Percentiles rank a stretch among this genome's conserved stretches.
These are phyloP conservation scores for Gnomoniopsis sp. DNA, from an alignment of 2,329 filamentous ascomycete genomes.

Conservation along the genomic window DNA sequence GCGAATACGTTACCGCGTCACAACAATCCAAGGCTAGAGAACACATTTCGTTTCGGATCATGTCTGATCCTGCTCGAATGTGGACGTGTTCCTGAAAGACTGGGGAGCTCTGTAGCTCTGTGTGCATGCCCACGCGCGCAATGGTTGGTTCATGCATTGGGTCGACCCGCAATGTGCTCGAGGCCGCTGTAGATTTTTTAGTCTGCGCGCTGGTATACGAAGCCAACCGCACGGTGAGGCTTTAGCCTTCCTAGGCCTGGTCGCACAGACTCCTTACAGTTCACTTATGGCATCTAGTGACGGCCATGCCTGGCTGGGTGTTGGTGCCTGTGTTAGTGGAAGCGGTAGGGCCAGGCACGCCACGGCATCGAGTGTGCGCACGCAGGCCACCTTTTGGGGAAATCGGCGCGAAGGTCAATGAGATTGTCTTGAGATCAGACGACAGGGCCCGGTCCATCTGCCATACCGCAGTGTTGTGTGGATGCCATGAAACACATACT, in stretches of 20 bases:
- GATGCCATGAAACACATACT: neutral
- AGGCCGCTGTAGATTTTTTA: neutral
- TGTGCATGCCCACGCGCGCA: neutral
- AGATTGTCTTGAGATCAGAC: neutral
- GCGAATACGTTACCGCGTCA: slow-evolving; percentile 1
- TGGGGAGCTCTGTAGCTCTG: too few relatives aligned
- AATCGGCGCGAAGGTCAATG: neutral
- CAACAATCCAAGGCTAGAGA: slow-evolving; percentile 1
- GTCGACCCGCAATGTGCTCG: neutral
- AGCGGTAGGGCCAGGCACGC: neutral
- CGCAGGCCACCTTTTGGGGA: neutral
- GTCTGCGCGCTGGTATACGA: slow-evolving; percentile 8
- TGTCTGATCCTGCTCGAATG: slow-evolving; percentile 1
- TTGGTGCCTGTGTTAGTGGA: neutral
- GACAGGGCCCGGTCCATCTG: neutral
- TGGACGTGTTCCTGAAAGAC: neutral
- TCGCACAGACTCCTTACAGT: neutral
- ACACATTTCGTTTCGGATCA: slow-evolving; percentile 4
- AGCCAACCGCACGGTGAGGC: neutral
- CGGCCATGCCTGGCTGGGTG: neutral
- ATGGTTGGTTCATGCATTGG: too few relatives aligned
- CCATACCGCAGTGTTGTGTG: neutral
- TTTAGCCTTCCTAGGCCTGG: neutral
- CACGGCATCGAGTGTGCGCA: too few relatives aligned
- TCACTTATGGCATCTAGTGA: neutral